Base-by-base conservation (phyloP, 805 yeast genomes). In the Sugiyamaella valdiviana region DNA sequence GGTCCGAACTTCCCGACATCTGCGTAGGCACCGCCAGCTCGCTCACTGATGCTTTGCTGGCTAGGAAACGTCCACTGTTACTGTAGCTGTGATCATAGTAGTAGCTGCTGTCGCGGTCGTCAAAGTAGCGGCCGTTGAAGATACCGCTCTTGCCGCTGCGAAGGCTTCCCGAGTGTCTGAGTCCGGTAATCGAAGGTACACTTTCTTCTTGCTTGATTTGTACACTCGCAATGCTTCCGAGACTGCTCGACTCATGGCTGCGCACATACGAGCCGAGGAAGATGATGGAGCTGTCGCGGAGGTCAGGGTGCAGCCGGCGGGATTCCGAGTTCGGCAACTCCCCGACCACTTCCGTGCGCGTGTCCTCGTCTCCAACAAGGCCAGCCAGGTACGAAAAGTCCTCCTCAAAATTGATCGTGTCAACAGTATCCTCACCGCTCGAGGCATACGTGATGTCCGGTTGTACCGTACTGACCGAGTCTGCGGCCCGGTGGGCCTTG, bases 361-460 rank as follows among this genome's bases (percentile, higher is more conserved):
- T 45, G 29, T 48, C 60, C 20, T 53, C 57, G 20, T 62, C 62
- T n/a, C 58, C 57, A 2, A 64, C 65, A 7, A 63, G 51, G 5
- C 63, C 58, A 0, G 67, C 69, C 43, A 65, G 51, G 47, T 64
- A 63, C 21, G 63, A 50, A 41, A 64, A 64, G 45, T 64, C 67
- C 44, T 62, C 65, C 5, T 52, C 61, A 16, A 53, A 52, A 6
- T 46, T 54, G 3, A 55, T 44, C 2, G 58, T 50, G 10, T 51
- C 59, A 1, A 26, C 46, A 3, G 48, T 46, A 2, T 39, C 44
- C 15, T 32, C 19, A 5, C 36, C 39, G 19, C 32, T 22, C 5
- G 23, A n/a, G 14, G 32, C 32, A n/a, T 26, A 41, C 35, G 20
- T 19, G 14, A 14, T 6, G 16, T n/a, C 20, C 9, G 12, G 36